Evolutionary conservation across 1,284 basidiomycete genomes (phyloP).

Genomic region (Cryptococcus sp.): DNA sequence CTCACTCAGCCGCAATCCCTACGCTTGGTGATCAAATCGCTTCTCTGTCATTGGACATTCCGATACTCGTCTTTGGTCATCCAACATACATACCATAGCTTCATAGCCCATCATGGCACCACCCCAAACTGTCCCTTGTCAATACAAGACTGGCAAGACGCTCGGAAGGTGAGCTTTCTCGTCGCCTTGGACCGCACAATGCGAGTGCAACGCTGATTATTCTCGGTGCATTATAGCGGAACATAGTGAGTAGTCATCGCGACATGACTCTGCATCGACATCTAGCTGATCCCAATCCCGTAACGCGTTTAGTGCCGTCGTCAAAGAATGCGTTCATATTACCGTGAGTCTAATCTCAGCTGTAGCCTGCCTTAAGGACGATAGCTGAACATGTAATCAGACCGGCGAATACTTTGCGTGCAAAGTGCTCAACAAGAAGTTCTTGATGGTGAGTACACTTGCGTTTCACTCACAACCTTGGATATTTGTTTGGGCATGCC

Average conservation of each 20-base stretch:
- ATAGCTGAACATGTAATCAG: constrained; percentile 24
- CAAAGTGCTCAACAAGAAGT: constrained; percentile 78
- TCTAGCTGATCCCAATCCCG: background rate
- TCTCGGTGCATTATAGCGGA: constrained; percentile 32
- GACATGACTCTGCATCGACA: background rate
- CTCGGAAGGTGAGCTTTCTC: constrained; percentile 75
- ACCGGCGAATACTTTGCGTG: constrained; percentile 58
- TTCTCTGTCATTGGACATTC: no score
- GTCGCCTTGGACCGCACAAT: constrained; percentile 38
- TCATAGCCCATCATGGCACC: constrained; percentile 19
- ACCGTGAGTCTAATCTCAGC: constrained; percentile 65
- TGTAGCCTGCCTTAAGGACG: constrained; percentile 3
- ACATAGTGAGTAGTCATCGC: constrained; percentile 42
- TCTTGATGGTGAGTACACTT: constrained; percentile 66
- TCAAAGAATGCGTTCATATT: constrained; percentile 90
- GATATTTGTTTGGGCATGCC: no score
- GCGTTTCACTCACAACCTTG: background rate
- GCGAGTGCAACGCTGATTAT: background rate
- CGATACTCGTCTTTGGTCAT: no score
- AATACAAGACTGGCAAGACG: constrained; percentile 91
- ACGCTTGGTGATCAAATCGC: no score
- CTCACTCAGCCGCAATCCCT: no score
- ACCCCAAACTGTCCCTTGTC: constrained; percentile 62
- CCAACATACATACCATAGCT: background rate
- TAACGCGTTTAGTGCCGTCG: constrained; percentile 54